Percentiles rank a stretch among this genome's conserved stretches.
phyloP scores from a whole-genome alignment of 495 filamentous ascomycete genomes.

The Polyplosphaeria fusca region DNA sequence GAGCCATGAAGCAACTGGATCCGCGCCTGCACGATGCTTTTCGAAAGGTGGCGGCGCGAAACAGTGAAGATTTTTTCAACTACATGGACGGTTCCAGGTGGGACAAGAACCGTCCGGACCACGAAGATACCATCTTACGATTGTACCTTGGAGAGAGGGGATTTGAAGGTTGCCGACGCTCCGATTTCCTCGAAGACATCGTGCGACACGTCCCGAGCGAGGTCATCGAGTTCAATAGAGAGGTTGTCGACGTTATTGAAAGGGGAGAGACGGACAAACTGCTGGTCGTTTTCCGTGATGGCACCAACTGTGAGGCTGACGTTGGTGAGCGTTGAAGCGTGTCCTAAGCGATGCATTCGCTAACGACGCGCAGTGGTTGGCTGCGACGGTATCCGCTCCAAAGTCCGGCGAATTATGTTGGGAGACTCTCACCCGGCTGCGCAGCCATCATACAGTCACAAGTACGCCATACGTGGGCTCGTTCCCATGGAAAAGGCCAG shows the following conservation, averaged over 20 bases:
- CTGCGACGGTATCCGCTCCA: constrained; percentile 59
- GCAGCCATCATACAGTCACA: constrained; percentile 46
- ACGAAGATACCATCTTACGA: not conserved
- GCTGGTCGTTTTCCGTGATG: no score
- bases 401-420: constrained; percentile 48
- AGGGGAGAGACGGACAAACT: no score
- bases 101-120: not conserved
- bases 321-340: not conserved
- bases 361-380: constrained; percentile 46
- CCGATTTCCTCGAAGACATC: no score
- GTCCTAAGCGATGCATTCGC: not conserved
- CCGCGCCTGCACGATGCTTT: constrained; percentile 28
- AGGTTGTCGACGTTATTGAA: no score
- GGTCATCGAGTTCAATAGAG: no score
- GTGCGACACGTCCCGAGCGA: no score
- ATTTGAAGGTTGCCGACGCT: no score
- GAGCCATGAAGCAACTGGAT: constrained; percentile 27
- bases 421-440: constrained; percentile 36
- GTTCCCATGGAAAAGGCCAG: constrained; percentile 49
- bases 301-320: not conserved
- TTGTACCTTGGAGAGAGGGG: not conserved
- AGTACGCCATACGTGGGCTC: constrained; percentile 54
- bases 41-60: constrained; percentile 32
- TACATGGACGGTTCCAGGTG: not conserved
- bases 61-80: not conserved